A percentile compares a stretch with the other conserved stretches of the same genome.
phyloP scores from a whole-genome alignment of 139 green algal species.

The Asterochloris erici region DNA sequence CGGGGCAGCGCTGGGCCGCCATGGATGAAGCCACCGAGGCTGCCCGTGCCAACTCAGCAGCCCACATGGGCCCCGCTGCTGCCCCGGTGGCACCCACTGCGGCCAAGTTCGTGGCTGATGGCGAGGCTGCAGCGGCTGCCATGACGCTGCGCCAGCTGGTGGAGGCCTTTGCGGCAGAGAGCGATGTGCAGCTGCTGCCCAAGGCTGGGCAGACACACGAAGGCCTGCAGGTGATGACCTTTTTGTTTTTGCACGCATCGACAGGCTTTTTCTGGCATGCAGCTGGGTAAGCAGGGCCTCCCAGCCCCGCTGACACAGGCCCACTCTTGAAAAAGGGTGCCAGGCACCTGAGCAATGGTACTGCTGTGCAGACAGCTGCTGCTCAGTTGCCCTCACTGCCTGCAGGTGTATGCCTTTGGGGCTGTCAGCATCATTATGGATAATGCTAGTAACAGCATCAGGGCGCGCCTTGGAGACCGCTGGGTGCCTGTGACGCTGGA shows the following conservation, averaged over 20 bases:
- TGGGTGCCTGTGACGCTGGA: slow-evolving; percentile 84
- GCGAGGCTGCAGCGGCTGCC: slow-evolving; percentile 22
- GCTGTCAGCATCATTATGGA: slow-evolving; percentile 83
- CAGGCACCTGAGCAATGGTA: background rate
- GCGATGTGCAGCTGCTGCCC: slow-evolving; percentile 85
- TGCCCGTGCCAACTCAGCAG: no score
- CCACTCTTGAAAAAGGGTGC: background rate
- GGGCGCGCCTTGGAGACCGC: slow-evolving; percentile 60
- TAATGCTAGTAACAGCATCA: slow-evolving; percentile 50
- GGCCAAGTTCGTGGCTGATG: background rate
- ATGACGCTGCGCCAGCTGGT: slow-evolving; percentile 75
- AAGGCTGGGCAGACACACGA: slow-evolving; percentile 78
- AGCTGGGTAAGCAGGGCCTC: background rate
- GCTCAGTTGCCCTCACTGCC: background rate
- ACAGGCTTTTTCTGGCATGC: background rate
- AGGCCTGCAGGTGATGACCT: slow-evolving; percentile 66
- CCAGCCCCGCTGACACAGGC: background rate
- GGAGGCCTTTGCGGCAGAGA: slow-evolving; percentile 75
- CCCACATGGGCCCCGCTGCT: slow-evolving; percentile 7
- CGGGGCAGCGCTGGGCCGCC: background rate
- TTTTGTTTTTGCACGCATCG: background rate
- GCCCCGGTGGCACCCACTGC: background rate
- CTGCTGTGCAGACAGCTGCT: background rate
- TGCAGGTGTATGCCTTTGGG: slow-evolving; percentile 90
- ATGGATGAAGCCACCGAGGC: no score